Conservation (phyloP, 768 basidiomycete genomes). For the Daedaleopsis nitida region DNA sequence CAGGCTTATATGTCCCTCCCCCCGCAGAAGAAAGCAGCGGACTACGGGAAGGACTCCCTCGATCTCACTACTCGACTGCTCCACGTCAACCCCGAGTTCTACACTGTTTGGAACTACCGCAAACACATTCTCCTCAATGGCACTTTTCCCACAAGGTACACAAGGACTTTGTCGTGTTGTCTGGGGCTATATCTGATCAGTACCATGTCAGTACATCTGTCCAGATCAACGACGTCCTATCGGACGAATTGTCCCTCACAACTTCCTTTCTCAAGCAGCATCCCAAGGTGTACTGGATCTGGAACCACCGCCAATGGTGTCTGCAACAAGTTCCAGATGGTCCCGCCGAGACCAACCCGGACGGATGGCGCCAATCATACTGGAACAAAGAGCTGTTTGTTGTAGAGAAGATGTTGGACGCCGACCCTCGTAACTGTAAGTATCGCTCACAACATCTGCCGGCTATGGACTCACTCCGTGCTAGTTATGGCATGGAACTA, state of each 20-base stretch:
- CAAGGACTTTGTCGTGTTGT: not conserved
- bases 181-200: not conserved
- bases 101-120: conserved; percentile 95
- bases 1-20: conserved; percentile 9
- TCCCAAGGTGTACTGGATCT: conserved; percentile 98
- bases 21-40: conserved; percentile 63
- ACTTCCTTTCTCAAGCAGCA: conserved; percentile 77
- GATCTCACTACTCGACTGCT: conserved; percentile 77
- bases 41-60: conserved; percentile 76
- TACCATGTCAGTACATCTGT: conserved; percentile 50
- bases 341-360: conserved; percentile 51
- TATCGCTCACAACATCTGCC: not conserved
- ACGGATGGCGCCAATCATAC: conserved; percentile 74
- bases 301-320: conserved; percentile 98
- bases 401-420: conserved; percentile 91
- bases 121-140: conserved; percentile 75
- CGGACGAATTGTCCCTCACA: conserved; percentile 79
- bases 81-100: conserved; percentile 90
- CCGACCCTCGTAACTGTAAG: conserved; percentile 92
- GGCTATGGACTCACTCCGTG: not conserved
- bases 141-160: conserved; percentile 68
- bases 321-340: conserved; percentile 82
- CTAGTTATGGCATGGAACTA: conserved; percentile 96
- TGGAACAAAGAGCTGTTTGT: conserved; percentile 89
- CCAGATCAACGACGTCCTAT: conserved; percentile 63